Evolutionary conservation across 331 rosid species (phyloP).

Genomic region (Acacia concinna): DNA sequence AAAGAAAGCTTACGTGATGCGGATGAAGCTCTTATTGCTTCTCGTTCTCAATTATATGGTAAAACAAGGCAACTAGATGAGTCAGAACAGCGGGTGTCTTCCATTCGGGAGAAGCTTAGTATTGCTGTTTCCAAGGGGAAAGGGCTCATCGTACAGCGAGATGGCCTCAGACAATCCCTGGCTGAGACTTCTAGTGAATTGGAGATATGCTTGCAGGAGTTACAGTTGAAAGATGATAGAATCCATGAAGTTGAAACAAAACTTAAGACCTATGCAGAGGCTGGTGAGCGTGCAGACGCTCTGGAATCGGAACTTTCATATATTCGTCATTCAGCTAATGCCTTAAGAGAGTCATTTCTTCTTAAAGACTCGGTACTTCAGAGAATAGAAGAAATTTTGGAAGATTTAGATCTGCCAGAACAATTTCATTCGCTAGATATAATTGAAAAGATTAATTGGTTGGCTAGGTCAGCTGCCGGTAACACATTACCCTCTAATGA

Average conservation of each 20-base stretch:
- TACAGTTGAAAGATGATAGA: constrained; percentile 55
- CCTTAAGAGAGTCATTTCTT: constrained; percentile 75
- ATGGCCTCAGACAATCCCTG: constrained; percentile 58
- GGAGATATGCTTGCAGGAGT: constrained; percentile 64
- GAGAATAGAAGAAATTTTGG: constrained; percentile 76
- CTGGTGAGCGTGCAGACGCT: constrained; percentile 76
- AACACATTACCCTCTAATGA: constrained; percentile 44
- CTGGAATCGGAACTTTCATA: constrained; percentile 77
- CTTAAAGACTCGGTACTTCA: constrained; percentile 76
- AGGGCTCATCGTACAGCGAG: constrained; percentile 70
- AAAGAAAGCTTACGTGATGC: constrained; percentile 56
- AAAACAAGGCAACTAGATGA: constrained; percentile 54
- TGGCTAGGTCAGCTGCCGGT: constrained; percentile 57
- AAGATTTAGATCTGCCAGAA: constrained; percentile 72
- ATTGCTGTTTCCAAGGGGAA: constrained; percentile 82
- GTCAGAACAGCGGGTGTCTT: constrained; percentile 65
- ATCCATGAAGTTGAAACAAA: constrained; percentile 61
- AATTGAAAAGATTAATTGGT: constrained; percentile 72
- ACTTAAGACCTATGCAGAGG: constrained; percentile 61
- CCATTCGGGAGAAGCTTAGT: constrained; percentile 73
- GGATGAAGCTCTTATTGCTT: constrained; percentile 43
- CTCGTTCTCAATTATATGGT: constrained; percentile 44
- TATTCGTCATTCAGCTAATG: constrained; percentile 80
- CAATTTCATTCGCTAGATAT: constrained; percentile 67
- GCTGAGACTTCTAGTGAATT: constrained; percentile 59